Base-by-base conservation (phyloP, 768 basidiomycete genomes). In the Suillus luteus region DNA sequence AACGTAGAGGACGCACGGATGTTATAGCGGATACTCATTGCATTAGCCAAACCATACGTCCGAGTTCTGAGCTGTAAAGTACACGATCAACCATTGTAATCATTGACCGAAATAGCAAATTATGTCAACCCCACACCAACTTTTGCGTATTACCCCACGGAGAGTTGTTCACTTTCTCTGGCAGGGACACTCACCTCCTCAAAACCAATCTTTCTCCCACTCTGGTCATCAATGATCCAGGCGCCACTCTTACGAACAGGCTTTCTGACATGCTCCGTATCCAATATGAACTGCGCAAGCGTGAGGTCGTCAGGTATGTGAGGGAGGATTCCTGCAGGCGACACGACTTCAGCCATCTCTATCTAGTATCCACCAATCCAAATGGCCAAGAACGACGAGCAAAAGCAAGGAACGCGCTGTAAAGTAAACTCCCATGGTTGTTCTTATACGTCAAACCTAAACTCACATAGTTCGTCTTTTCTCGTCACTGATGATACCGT, bases 211-310 rank as follows among this genome's bases (percentile, higher is more conserved):
- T 68, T 63, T 27, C 72, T 70, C 15, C 80, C 80, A 3, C 78
- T 80, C 15, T 67, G 68, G 57, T 81, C 78, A 41, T 83, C 82
- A 35, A 83, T 74, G 48, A 83, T 64, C 78, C 80, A 82, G 0
- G 82, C 76, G 17, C 49, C 69, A 35, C 63, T 59, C 27, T 63
- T 65, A 38, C 72, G 71, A 22, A 70, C 65, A 2, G 78, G 76
- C 46, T 70, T 69, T 14, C 61, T 66, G 10, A 73, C 74, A 55
- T 78, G 75, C 11, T 77, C 73, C 15, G 64, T 64, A 65, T 80
- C 78, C 1, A 80, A 67, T 35, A 78, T 68, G 66, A 80, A 79
- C 63, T 80, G 78, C 27, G 68, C 71, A 7, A 79, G 69, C 2
- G 79, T 77, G 61, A 80, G 59, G 60, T 78, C 71, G 52, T 80